A percentile compares a stretch with the other conserved stretches of the same genome.
These are phyloP conservation scores for Castanea sativa DNA, from an alignment of 306 rosid genomes.

Conservation along the genomic window DNA sequence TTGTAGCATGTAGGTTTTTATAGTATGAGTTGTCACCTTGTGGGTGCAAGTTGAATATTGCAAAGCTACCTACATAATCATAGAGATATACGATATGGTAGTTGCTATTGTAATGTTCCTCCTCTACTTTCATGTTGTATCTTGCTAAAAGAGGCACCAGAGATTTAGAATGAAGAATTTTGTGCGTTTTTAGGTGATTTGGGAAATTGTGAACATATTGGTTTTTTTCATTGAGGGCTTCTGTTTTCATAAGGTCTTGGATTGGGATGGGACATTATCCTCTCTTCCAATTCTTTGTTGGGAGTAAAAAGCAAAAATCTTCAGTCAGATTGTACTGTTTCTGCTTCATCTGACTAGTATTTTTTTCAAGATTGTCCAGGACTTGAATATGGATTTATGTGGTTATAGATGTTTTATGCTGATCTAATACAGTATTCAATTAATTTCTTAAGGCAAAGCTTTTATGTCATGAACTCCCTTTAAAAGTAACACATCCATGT, in stretches of 20 bases:
- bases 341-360: background rate
- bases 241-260: background rate
- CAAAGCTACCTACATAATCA: background rate
- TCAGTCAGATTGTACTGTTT: background rate
- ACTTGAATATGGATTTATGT: background rate
- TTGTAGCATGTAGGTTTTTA: background rate
- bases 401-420: background rate
- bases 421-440: background rate
- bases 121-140: background rate
- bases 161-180: background rate
- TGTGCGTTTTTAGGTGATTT: background rate
- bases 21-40: background rate
- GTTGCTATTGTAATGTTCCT: background rate
- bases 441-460: background rate
- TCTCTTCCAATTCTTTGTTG: background rate
- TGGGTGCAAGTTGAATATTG: background rate
- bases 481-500: no score
- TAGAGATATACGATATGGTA: background rate
- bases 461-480: no score
- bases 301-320: background rate
- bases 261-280: background rate
- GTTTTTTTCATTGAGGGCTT: background rate
- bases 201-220: background rate
- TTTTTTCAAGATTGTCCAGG: background rate
- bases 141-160: background rate